Conservation (phyloP, 2,329 filamentous ascomycete genomes). For the Dryadomyces quercus-mongolicae region DNA sequence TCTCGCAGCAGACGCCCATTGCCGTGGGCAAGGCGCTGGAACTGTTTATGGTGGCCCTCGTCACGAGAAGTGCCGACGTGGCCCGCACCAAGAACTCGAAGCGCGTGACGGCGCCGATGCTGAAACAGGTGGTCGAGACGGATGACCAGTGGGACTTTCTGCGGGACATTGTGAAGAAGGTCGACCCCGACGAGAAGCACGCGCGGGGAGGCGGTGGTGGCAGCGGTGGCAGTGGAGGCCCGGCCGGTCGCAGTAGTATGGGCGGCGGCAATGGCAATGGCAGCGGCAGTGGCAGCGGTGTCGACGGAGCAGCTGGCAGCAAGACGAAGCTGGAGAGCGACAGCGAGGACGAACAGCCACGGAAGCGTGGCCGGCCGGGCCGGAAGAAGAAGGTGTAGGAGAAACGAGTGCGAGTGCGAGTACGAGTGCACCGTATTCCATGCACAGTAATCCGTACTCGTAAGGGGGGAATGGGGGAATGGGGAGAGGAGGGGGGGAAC, state of each 20-base stretch:
- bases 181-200: constrained; percentile 45
- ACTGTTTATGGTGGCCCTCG: constrained; percentile 93
- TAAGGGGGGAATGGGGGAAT: not conserved
- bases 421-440: not conserved
- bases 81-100: constrained; percentile 76
- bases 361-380: constrained; percentile 19
- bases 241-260: constrained; percentile 34
- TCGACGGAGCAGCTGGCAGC: not conserved
- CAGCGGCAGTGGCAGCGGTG: not conserved
- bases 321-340: constrained; percentile 13
- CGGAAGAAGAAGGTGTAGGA: constrained; percentile 34
- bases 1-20: constrained; percentile 92
- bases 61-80: constrained; percentile 76
- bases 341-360: constrained; percentile 23
- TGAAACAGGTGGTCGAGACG: constrained; percentile 79
- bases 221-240: no score
- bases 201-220: constrained; percentile 17
- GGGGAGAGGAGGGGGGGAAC: not conserved
- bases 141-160: constrained; percentile 94
- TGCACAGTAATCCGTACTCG: not conserved
- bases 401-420: not conserved
- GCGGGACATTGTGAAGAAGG: constrained; percentile 76
- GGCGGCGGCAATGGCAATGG: constrained; percentile 20
- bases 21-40: constrained; percentile 93
- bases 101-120: constrained; percentile 76